Percentiles rank a stretch among this genome's conserved stretches.
Conservation (phyloP, 371 early-diverging fungal species). For the Mortierella sp. region DNA sequence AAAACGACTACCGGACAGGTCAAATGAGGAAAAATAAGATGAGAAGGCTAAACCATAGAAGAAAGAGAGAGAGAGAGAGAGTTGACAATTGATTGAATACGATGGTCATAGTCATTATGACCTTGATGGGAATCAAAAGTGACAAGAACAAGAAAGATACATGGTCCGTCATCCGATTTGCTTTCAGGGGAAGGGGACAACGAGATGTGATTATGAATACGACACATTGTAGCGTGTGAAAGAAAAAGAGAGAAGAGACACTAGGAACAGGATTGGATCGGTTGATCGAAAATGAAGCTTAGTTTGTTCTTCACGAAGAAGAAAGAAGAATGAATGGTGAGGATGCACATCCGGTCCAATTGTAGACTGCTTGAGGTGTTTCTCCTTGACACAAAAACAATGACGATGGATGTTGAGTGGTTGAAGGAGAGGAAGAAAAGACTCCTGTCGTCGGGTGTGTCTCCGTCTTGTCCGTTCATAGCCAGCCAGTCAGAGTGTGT, state of each 20-base stretch:
- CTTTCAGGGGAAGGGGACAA: neutral
- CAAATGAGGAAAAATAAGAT: neutral
- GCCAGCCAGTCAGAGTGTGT: constrained; percentile 8
- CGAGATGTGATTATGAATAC: neutral
- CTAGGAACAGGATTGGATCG: neutral
- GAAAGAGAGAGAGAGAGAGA: neutral
- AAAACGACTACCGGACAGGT: neutral
- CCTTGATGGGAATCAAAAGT: neutral
- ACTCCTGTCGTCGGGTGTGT: neutral
- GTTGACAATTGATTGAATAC: neutral
- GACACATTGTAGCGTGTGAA: neutral
- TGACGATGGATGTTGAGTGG: constrained; percentile 3
- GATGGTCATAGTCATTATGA: neutral
- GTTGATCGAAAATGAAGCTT: neutral
- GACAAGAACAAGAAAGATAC: neutral
- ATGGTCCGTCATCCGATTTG: neutral
- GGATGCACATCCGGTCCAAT: neutral
- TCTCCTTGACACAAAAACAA: neutral
- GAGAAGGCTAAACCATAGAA: neutral
- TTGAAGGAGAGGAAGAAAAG: neutral
- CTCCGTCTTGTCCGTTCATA: constrained; percentile 2
- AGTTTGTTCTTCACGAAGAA: neutral
- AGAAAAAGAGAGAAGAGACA: neutral
- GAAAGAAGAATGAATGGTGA: neutral
- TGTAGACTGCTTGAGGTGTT: too few relatives aligned